phyloP scores from a whole-genome alignment of 1,284 basidiomycete genomes.

The Pascua guehoae region DNA sequence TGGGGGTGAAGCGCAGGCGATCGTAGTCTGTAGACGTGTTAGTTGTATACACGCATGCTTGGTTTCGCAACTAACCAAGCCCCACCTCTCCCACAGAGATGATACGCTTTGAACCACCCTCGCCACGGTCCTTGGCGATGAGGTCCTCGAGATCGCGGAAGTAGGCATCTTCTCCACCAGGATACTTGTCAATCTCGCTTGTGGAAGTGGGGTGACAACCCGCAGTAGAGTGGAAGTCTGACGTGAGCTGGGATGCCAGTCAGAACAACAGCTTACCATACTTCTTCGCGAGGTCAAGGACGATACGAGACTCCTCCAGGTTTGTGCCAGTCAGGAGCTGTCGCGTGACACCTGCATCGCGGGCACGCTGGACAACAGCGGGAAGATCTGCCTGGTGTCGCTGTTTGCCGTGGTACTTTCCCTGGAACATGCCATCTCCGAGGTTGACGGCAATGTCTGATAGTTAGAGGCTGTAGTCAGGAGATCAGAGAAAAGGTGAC shows the following conservation, averaged over 20 bases:
- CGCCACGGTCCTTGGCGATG: conserved; percentile 54
- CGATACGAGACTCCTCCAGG: conserved; percentile 63
- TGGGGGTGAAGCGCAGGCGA: conserved; percentile 65
- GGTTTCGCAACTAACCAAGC: conserved; percentile 55
- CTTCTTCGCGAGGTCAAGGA: conserved; percentile 61
- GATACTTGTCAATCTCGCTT: conserved; percentile 64
- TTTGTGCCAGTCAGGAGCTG: conserved; percentile 80
- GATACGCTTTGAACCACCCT: conserved; percentile 58
- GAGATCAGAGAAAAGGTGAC: neutral
- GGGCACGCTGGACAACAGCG: conserved; percentile 61
- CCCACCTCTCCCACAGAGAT: conserved; percentile 85
- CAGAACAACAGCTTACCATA: conserved; percentile 51
- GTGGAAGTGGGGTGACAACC: conserved; percentile 87
- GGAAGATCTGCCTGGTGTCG: conserved; percentile 63
- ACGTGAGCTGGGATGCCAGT: neutral
- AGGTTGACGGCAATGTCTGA: conserved; percentile 55
- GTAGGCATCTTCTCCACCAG: conserved; percentile 63
- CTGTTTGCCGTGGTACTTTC: conserved; percentile 52
- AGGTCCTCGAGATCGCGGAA: conserved; percentile 60
- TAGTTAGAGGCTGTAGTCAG: neutral
- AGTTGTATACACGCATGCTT: neutral
- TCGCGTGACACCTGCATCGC: conserved; percentile 63
- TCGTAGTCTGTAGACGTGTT: conserved; percentile 65
- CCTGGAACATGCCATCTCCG: conserved; percentile 52
- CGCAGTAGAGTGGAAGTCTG: conserved; percentile 70